Evolutionary conservation across 169 alveolate genomes (phyloP).

Genomic region (Plasmodium adleri): DNA sequence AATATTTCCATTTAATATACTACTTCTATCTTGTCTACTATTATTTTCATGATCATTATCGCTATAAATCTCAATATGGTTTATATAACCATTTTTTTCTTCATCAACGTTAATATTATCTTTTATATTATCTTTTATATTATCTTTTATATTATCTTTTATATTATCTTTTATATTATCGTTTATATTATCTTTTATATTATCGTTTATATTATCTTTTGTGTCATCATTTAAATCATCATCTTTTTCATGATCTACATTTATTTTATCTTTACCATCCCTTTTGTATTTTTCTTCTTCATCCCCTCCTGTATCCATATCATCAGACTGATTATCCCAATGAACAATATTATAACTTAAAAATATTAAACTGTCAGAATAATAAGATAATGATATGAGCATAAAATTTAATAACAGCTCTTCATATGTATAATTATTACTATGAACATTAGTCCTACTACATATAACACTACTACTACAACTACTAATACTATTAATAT

Average conservation of each 20-base stretch:
- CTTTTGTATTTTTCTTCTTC: not conserved
- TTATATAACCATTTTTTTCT: not conserved
- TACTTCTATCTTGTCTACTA: not conserved
- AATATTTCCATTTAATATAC: too few species aligned
- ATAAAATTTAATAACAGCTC: slow-evolving; percentile 32
- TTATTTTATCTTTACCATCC: not conserved
- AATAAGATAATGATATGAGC: slow-evolving; percentile 41
- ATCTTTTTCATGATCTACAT: not conserved
- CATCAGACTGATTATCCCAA: not conserved
- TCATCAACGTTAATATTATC: not conserved
- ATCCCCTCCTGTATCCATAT: not conserved
- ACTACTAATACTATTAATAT: not conserved
- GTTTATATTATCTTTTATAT: not conserved
- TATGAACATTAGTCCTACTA: not conserved
- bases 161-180: not conserved
- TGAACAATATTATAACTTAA: slow-evolving; percentile 27
- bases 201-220: not conserved
- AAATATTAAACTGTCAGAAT: slow-evolving; percentile 50
- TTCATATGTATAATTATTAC: slow-evolving; percentile 7
- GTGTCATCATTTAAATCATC: not conserved
- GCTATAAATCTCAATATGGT: not conserved
- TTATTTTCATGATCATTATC: slow-evolving; percentile 10
- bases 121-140: too few species aligned
- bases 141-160: too few species aligned
- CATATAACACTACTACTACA: not conserved